Evolutionary conservation across 2,329 filamentous ascomycete species (phyloP).

Genomic region (Penicillium sp.): DNA sequence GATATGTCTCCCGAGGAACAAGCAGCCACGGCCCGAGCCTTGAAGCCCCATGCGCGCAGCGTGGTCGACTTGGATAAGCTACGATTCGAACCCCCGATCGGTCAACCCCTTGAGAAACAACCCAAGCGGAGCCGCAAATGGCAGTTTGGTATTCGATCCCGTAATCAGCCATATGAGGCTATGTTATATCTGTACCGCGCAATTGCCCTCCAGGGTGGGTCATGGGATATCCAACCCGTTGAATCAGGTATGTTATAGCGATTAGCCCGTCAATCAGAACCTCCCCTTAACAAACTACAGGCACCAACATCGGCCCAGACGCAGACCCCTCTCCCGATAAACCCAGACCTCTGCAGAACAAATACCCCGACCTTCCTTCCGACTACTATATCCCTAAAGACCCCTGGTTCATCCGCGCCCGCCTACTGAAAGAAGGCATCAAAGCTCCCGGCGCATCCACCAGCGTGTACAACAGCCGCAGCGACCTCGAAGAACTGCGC

Average conservation of each 20-base stretch:
- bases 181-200: slow-evolving; percentile 95
- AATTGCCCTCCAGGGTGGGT: slow-evolving; percentile 77
- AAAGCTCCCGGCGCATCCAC: slow-evolving; percentile 48
- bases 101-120: slow-evolving; percentile 41
- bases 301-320: slow-evolving; percentile 38
- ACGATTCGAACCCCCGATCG: slow-evolving; percentile 55
- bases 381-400: slow-evolving; percentile 87
- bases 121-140: slow-evolving; percentile 74
- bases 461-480: slow-evolving; percentile 41
- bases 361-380: slow-evolving; percentile 45
- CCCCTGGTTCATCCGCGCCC: slow-evolving; percentile 89
- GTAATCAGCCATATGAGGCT: slow-evolving; percentile 90
- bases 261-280: background rate
- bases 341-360: slow-evolving; percentile 41
- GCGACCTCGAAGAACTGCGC: slow-evolving; percentile 42
- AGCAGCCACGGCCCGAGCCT: slow-evolving; percentile 71
- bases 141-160: slow-evolving; percentile 95
- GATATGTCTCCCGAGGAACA: slow-evolving; percentile 62
- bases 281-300: slow-evolving; percentile 21
- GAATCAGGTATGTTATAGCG: slow-evolving; percentile 33
- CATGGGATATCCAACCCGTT: slow-evolving; percentile 65
- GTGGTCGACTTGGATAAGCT: slow-evolving; percentile 63
- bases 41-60: slow-evolving; percentile 80
- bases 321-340: slow-evolving; percentile 33
- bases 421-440: slow-evolving; percentile 80